A percentile compares a stretch with the other conserved stretches of the same genome.
These are phyloP conservation scores for Gloeopeniophorella convolvens DNA, from an alignment of 768 basidiomycete species.

Conservation along the genomic window DNA sequence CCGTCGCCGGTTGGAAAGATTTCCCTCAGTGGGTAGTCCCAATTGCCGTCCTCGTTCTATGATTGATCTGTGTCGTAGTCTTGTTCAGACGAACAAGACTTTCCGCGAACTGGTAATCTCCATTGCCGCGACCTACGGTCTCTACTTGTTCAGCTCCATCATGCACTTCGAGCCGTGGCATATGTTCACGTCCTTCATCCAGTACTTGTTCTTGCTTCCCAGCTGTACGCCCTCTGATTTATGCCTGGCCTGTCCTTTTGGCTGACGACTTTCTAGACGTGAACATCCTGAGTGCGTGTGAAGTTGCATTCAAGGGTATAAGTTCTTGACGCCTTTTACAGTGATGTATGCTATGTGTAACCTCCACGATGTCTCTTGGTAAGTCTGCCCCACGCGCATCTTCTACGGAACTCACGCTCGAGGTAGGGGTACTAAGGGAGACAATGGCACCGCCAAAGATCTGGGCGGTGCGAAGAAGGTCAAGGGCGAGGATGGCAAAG, in stretches of 20 bases:
- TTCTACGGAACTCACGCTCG: neutral
- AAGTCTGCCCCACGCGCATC: conserved; percentile 7
- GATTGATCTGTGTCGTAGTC: conserved; percentile 27
- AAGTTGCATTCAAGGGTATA: too few relatives aligned
- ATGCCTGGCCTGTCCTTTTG: neutral
- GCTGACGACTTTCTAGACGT: conserved; percentile 39
- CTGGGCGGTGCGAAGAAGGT: conserved; percentile 88
- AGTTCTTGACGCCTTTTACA: conserved; percentile 17
- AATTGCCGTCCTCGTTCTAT: neutral
- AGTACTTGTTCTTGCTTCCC: conserved; percentile 89
- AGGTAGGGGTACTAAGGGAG: conserved; percentile 81
- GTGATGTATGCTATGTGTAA: conserved; percentile 97
- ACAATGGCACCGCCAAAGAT: conserved; percentile 83
- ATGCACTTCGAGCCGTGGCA: conserved; percentile 96
- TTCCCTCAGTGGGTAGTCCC: conserved; percentile 49
- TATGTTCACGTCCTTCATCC: conserved; percentile 88
- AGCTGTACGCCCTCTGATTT: conserved; percentile 36
- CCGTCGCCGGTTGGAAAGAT: conserved; percentile 67
- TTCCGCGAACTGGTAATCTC: conserved; percentile 84
- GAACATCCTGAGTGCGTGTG: conserved; percentile 73
- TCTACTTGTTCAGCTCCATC: conserved; percentile 81
- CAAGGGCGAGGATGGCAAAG: conserved; percentile 78
- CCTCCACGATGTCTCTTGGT: conserved; percentile 79
- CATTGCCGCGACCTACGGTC: conserved; percentile 67
- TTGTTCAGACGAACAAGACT: conserved; percentile 59